Percentiles rank a stretch among this genome's conserved stretches.
phyloP scores from a whole-genome alignment of 1,139 yeast genomes.

The Kodamaea suecica region DNA sequence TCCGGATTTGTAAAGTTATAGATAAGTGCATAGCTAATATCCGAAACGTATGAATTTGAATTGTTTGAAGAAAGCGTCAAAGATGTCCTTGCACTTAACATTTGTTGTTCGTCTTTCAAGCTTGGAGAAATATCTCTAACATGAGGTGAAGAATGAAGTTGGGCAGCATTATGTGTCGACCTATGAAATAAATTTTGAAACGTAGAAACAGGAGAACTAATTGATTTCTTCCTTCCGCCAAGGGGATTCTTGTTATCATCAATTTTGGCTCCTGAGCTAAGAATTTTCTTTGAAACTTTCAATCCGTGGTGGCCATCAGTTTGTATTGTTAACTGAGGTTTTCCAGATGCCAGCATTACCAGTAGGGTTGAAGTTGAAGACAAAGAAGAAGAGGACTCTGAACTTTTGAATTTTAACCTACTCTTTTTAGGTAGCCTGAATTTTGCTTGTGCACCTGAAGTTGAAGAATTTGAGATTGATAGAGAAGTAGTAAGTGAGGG shows the following conservation, averaged over 20 bases:
- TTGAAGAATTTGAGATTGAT: background rate
- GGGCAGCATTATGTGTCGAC: conserved; percentile 17
- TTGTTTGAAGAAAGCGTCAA: conserved; percentile 40
- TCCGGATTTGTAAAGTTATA: conserved; percentile 42
- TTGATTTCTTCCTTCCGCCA: conserved; percentile 23
- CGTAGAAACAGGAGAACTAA: conserved; percentile 36
- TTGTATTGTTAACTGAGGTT: conserved; percentile 30
- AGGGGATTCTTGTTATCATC: conserved; percentile 16
- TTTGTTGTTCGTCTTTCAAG: conserved; percentile 16
- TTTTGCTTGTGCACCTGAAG: conserved; percentile 7
- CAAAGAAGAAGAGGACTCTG: conserved; percentile 1
- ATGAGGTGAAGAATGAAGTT: conserved; percentile 4
- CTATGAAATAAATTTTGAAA: conserved; percentile 39
- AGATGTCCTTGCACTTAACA: conserved; percentile 20
- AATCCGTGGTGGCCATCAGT: conserved; percentile 29
- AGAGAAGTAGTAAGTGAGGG: too few species aligned
- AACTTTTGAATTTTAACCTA: conserved; percentile 11
- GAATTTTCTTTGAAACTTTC: conserved; percentile 28
- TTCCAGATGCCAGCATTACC: conserved; percentile 9
- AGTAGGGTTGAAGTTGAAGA: conserved; percentile 2
- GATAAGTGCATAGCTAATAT: conserved; percentile 32
- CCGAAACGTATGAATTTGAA: conserved; percentile 40
- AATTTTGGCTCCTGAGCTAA: conserved; percentile 20
- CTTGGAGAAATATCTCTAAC: background rate
- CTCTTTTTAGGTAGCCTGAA: conserved; percentile 16